A percentile compares a stretch with the other conserved stretches of the same genome.
These are phyloP conservation scores for Suhomyces choctaworum DNA, from an alignment of 1,139 yeast genomes.

Conservation along the genomic window DNA sequence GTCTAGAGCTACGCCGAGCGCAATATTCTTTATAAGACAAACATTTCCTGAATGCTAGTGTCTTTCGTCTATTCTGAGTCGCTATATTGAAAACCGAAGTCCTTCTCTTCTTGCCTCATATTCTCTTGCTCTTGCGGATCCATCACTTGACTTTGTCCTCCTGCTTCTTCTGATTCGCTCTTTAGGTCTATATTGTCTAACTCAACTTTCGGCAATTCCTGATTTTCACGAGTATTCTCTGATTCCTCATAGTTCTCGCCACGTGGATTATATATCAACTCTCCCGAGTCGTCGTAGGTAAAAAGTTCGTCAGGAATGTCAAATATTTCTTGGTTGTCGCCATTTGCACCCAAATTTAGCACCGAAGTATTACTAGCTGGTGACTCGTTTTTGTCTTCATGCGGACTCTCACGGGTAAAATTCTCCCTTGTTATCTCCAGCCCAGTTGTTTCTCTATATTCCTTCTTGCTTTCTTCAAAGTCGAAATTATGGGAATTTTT, in stretches of 20 bases:
- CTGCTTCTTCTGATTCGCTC: background rate
- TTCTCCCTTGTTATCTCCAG: too few relatives aligned
- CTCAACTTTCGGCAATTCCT: background rate
- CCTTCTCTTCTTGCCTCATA: slow-evolving; percentile 21
- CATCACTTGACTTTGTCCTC: background rate
- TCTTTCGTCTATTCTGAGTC: slow-evolving; percentile 28
- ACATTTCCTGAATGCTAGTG: too few relatives aligned
- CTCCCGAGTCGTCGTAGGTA: slow-evolving; percentile 20
- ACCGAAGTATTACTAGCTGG: too few relatives aligned
- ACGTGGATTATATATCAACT: slow-evolving; percentile 12
- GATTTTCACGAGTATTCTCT: background rate
- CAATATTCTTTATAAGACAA: background rate
- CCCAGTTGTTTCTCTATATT: too few relatives aligned
- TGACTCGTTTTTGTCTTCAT: too few relatives aligned
- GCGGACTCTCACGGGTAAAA: too few relatives aligned
- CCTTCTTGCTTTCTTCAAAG: too few relatives aligned
- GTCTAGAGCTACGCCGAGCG: too few relatives aligned
- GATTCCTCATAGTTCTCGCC: background rate
- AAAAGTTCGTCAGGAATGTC: slow-evolving; percentile 22
- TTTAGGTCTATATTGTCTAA: too few relatives aligned
- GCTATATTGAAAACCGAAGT: slow-evolving; percentile 35
- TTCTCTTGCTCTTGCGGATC: slow-evolving; percentile 12
- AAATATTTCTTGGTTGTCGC: too few relatives aligned
- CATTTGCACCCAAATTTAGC: too few relatives aligned
- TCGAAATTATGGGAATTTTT: too few relatives aligned